Evolutionary conservation across 2,329 filamentous ascomycete genomes (phyloP), one percentile per base, ranked within the genome.

Genomic region (Colletotrichum neosansevieriae): DNA sequence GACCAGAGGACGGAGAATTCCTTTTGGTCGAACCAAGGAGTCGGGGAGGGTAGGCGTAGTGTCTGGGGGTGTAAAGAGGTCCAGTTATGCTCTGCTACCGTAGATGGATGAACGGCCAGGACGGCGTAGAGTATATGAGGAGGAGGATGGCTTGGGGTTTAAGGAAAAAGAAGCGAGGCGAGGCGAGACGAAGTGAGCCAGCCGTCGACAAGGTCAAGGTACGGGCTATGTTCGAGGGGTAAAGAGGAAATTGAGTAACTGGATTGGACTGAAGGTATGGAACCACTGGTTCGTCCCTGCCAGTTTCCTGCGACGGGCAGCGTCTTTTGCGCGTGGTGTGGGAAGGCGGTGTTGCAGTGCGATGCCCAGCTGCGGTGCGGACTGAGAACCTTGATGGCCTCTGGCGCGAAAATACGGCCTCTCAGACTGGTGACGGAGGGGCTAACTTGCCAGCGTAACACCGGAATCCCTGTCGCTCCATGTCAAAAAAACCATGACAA

Each of bases 311-410:
- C 24, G 42, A 38, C 56, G 4, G 56, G 42, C 17, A 29, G 9
- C 34, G 42, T 45, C 51, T 54, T 54, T 54, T 24, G 58, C 60
- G 47, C 24, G 42, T 49, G 49, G 49, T 29, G 42, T 58, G 58
- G 63, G 58, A 62, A 66, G 58, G 63, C 63, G 58, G 63, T 54
- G 63, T 66, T 66, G 60, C 63, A 62, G 47, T 40, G 34, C 62
- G 67, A 66, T 65, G 62, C 54, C 21, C 54, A 40, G 50, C 21
- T 59, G 45, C 34, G 63, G 67, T 69, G 38, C 58, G 54, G 19
- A 32, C 32, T 67, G 70, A 67, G 70, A 67, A 62, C 58, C 57
- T 63, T 63, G 70, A 70, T 70, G 69, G 70, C 53, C 58, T 50
- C 42, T 29, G 56, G 61, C 62, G 66, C 47, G 56, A 69, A 69